A percentile compares a stretch with the other conserved stretches of the same genome.
Conservation (phyloP, 306 rosid genomes). For the Vigna mungo region DNA sequence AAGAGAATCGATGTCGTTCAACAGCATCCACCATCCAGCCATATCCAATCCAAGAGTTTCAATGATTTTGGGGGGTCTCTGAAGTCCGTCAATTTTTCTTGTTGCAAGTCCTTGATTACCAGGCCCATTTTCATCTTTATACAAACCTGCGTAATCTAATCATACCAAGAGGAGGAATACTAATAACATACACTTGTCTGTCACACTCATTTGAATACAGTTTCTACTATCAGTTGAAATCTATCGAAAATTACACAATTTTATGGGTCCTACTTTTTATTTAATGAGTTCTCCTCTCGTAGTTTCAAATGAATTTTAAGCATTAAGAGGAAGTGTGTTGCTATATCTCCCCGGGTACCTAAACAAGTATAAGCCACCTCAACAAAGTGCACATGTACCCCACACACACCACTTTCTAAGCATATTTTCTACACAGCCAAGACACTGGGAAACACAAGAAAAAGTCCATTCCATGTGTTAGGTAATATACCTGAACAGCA, state of each 20-base stretch:
- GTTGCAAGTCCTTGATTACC: conserved; percentile 8
- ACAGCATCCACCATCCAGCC: conserved; percentile 11
- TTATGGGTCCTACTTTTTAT: background rate
- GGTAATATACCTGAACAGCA: conserved; percentile 83
- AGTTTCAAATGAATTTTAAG: background rate
- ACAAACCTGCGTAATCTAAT: conserved; percentile 4
- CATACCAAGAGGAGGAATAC: background rate
- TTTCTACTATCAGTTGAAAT: background rate
- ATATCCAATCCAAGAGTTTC: conserved; percentile 27
- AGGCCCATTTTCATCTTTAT: conserved; percentile 30
- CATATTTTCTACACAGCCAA: background rate
- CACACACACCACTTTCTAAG: conserved; percentile 24
- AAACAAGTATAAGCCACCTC: conserved; percentile 9
- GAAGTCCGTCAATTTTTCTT: background rate
- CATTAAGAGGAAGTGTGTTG: background rate
- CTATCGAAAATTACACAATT: background rate
- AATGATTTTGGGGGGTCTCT: conserved; percentile 19
- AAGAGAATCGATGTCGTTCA: conserved; percentile 12
- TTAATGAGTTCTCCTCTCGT: background rate
- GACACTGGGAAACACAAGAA: conserved; percentile 7
- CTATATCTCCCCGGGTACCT: background rate
- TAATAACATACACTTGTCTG: background rate
- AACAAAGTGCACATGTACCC: conserved; percentile 11
- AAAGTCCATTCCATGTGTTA: conserved; percentile 16
- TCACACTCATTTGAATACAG: background rate